A percentile compares a stretch with the other conserved stretches of the same genome.
Conservation (phyloP, 345 rosid species). For the Carallia pectinifolia region DNA sequence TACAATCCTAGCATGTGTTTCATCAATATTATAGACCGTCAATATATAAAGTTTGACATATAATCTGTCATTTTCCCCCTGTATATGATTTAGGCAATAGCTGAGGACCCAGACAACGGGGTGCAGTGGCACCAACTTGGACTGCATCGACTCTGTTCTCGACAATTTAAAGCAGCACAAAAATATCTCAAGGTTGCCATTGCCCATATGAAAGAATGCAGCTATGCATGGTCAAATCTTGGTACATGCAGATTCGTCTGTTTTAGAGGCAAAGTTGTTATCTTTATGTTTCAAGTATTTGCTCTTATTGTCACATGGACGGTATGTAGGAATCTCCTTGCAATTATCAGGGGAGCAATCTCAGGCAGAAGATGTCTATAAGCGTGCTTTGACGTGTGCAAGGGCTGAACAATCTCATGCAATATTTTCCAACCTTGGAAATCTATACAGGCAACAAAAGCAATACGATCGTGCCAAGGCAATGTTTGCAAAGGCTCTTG, state of each 20-base stretch:
- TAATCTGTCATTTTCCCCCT: not conserved
- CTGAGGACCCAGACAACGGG: conserved; percentile 88
- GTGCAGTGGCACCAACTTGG: conserved; percentile 96
- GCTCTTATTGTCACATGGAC: not conserved
- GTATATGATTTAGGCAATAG: conserved; percentile 49
- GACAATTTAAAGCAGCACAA: conserved; percentile 71
- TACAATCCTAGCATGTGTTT: too few species aligned
- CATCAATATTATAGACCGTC: too few species aligned
- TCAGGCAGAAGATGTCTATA: conserved; percentile 64
- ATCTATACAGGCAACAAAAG: conserved; percentile 74
- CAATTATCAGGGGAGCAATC: conserved; percentile 69
- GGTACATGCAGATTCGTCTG: conserved; percentile 39
- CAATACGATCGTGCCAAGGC: conserved; percentile 83
- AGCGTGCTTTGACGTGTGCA: conserved; percentile 63
- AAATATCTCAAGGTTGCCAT: conserved; percentile 86
- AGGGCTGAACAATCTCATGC: conserved; percentile 60
- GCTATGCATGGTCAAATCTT: conserved; percentile 87
- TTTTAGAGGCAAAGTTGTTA: not conserved
- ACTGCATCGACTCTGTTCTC: conserved; percentile 75
- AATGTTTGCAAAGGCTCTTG: conserved; percentile 81
- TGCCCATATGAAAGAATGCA: conserved; percentile 55
- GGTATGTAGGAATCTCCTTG: conserved; percentile 60
- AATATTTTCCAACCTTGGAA: conserved; percentile 85
- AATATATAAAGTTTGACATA: not conserved
- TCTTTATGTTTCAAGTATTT: not conserved